A percentile compares a stretch with the other conserved stretches of the same genome.
Evolutionary conservation across 2,329 filamentous ascomycete genomes (phyloP).

Genomic region (Fusarium guadeloupense): DNA sequence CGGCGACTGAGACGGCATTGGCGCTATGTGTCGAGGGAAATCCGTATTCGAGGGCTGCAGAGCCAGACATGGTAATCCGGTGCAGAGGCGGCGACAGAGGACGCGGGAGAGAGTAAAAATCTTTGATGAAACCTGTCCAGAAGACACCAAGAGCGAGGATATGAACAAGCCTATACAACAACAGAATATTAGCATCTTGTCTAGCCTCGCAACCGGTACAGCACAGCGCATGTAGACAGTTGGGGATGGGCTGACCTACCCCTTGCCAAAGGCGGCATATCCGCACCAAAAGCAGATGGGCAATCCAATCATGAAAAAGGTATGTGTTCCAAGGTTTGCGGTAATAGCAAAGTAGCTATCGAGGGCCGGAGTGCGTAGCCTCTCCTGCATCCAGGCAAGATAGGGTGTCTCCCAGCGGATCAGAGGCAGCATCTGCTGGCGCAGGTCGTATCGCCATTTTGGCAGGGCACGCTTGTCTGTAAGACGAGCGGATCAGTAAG

Average conservation of each 20-base stretch:
- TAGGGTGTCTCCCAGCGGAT: constrained; percentile 96
- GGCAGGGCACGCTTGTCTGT: constrained; percentile 85
- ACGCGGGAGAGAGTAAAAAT: constrained; percentile 89
- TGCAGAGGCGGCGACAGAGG: constrained; percentile 91
- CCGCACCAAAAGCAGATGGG: constrained; percentile 98
- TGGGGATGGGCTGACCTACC: constrained; percentile 64
- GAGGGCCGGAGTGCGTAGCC: constrained; percentile 80
- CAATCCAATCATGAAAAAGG: constrained; percentile 96
- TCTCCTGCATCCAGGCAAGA: constrained; percentile 85
- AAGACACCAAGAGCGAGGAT: constrained; percentile 83
- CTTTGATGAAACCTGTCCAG: constrained; percentile 92
- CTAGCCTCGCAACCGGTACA: not conserved
- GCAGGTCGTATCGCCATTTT: constrained; percentile 85
- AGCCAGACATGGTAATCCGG: constrained; percentile 97
- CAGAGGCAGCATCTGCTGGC: constrained; percentile 83
- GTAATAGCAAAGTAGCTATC: constrained; percentile 98
- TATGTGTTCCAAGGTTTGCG: constrained; percentile 96
- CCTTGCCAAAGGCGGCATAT: constrained; percentile 83
- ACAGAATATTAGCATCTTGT: constrained; percentile 32
- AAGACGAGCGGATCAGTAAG: constrained; percentile 16
- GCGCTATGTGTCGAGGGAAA: constrained; percentile 98
- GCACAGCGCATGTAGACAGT: constrained; percentile 13
- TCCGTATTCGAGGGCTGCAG: constrained; percentile 92
- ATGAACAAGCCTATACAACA: constrained; percentile 67
- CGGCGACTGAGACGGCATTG: constrained; percentile 92